These are phyloP conservation scores for Hypoxylon sp. DNA, from an alignment of 2,329 filamentous ascomycete genomes.

Conservation along the genomic window DNA sequence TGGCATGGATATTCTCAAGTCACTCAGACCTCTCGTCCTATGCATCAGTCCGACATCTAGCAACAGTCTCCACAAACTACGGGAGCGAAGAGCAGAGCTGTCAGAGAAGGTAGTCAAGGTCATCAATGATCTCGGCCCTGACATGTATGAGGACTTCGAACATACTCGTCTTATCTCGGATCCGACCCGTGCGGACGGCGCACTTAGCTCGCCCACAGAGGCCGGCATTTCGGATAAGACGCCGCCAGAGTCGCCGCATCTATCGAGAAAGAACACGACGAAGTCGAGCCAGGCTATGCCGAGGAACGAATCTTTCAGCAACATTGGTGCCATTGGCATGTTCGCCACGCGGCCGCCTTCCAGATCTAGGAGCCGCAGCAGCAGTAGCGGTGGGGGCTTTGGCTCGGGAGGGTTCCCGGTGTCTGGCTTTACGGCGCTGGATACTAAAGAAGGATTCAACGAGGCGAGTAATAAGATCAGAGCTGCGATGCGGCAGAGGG, in stretches of 20 bases:
- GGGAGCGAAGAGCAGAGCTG: conserved; percentile 79
- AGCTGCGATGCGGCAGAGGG: conserved; percentile 86
- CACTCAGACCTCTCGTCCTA: conserved; percentile 86
- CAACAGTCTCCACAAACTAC: conserved; percentile 86
- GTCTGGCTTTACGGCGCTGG: conserved; percentile 77
- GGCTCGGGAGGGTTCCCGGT: conserved; percentile 75
- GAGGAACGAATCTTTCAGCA: conserved; percentile 93
- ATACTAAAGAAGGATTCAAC: conserved; percentile 80
- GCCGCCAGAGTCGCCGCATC: conserved; percentile 50
- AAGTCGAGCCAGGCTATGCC: conserved; percentile 72
- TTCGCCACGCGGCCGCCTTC: conserved; percentile 92
- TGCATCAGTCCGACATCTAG: conserved; percentile 87
- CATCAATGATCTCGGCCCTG: conserved; percentile 95
- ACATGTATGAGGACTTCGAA: conserved; percentile 98
- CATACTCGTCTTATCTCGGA: conserved; percentile 78
- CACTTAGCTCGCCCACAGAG: conserved; percentile 52
- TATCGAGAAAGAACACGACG: conserved; percentile 66
- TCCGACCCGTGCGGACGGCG: conserved; percentile 57
- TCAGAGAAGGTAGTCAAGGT: conserved; percentile 88
- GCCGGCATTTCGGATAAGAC: conserved; percentile 50
- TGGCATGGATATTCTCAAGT: conserved; percentile 99
- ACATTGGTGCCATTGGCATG: conserved; percentile 88
- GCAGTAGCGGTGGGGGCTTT: conserved; percentile 73
- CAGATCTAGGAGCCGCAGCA: conserved; percentile 66
- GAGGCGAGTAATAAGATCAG: conserved; percentile 88